Conservation (phyloP, 495 filamentous ascomycete genomes). For the Xylaria cubensis region DNA sequence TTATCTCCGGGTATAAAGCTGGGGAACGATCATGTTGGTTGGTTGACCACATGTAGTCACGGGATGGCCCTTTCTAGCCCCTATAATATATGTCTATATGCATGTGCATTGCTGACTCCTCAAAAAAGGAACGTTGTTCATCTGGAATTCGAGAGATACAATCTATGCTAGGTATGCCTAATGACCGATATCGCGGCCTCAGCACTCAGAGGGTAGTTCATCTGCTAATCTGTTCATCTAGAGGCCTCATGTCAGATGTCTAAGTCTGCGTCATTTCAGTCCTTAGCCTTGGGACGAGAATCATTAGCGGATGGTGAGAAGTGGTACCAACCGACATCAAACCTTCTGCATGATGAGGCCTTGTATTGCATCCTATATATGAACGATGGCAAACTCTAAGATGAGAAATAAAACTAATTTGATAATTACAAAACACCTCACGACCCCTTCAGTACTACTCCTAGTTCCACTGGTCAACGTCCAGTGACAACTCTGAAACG, state of each 20-base stretch:
- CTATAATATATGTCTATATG: not conserved
- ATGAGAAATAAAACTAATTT: not conserved
- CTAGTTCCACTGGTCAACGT: not conserved
- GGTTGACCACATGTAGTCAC: not conserved
- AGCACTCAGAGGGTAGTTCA: not conserved
- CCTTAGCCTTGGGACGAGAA: not conserved
- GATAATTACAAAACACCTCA: not conserved
- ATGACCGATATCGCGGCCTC: not conserved
- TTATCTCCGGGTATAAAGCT: slow-evolving; percentile 4
- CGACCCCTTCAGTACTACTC: not conserved
- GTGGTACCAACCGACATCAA: not conserved
- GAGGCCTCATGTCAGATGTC: not conserved
- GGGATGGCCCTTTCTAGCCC: not conserved
- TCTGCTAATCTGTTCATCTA: not conserved
- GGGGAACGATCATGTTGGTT: slow-evolving; percentile 16
- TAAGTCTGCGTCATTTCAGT: not conserved
- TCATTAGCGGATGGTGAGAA: not conserved
- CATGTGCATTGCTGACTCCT: not conserved
- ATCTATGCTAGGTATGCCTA: not conserved
- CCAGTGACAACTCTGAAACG: not conserved
- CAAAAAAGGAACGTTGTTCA: not conserved
- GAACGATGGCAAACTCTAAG: not conserved
- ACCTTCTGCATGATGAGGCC: not conserved
- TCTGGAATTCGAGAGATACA: not conserved
- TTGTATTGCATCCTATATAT: not conserved